Conservation (phyloP, 805 yeast genomes). For the Yarrowia keelungensis region DNA sequence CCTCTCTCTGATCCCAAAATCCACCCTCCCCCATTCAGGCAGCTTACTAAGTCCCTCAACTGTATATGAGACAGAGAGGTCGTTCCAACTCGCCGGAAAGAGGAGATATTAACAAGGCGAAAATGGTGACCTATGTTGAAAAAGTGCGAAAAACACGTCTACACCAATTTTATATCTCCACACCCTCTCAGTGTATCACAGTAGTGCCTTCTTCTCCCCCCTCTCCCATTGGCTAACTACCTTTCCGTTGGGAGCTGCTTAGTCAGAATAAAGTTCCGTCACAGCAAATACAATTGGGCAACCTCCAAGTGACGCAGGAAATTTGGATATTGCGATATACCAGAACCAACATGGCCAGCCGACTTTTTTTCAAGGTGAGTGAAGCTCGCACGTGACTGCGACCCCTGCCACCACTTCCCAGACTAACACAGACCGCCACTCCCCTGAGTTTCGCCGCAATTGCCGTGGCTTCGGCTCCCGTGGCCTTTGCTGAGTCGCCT, state of each 20-base stretch:
- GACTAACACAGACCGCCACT: constrained; percentile 32
- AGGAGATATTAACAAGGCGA: neutral
- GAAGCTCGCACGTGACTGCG: too few relatives aligned
- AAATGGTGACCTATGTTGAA: neutral
- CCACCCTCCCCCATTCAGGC: neutral
- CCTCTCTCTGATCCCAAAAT: too few relatives aligned
- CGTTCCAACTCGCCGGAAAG: neutral
- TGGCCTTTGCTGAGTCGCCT: constrained; percentile 34
- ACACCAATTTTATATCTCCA: neutral
- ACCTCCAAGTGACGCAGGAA: constrained; percentile 9
- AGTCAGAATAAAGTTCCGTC: constrained; percentile 21
- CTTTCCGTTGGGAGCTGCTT: neutral
- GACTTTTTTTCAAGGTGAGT: constrained; percentile 38
- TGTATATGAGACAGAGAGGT: neutral
- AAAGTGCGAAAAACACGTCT: neutral
- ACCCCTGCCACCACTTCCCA: neutral
- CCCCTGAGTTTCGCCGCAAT: constrained; percentile 28
- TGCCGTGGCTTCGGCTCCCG: constrained; percentile 33
- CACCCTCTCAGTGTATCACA: neutral
- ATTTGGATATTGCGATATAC: neutral
- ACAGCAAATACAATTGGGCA: constrained; percentile 33
- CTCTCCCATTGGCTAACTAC: neutral
- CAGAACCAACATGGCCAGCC: constrained; percentile 32
- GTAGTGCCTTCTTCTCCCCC: neutral
- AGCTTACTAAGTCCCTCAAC: constrained; percentile 1